Base-by-base conservation (phyloP, 805 yeast species). In the Lipomyces kockii region DNA sequence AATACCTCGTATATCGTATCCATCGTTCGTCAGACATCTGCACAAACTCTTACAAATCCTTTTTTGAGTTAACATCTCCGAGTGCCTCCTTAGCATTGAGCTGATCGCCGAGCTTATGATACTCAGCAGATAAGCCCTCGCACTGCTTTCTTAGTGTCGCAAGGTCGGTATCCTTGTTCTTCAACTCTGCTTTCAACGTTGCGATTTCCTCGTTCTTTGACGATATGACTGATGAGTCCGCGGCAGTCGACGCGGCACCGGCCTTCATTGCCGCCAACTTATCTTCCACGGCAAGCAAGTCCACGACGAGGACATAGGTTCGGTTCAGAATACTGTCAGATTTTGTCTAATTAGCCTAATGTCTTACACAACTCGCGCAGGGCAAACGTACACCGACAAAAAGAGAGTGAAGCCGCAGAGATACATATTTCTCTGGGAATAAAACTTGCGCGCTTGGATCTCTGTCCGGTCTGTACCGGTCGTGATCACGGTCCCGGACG, bases 401-500 rank as follows among this genome's bases (percentile, higher is more conserved):
- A 95, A 95, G 78, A 95, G 84, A 1, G 98, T 92, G 80, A 93
- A 92, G 0, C 99, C 99, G 73, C 97, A 92, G 61, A 95, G 83
- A 75, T 95, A 95, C 89, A 92, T 87, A 83, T 95, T 95, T 81
- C 99, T 87, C 81, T 95, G 99, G 25, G 98, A 92, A 76, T 93
- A 93, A 80, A 95, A 95, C 76, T 92, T 86, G 79, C 97, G 86
- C 27, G 97, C 95, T 78, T 90, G 92, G 64, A 90, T 83, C 76
- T 95, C 98, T 25, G 92, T 81, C 67, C 97, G 84, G 74, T 90
- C 94, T 67, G 81, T n/a, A 7, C 63, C 71, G 37, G 61, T 58
- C n/a, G 75, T 63, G 52, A 73, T 63, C 60, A 75, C 61, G 58
- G 79, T 76, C 52, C 77, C 74, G 58, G 80, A 78, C 61, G 76